A percentile compares a stretch with the other conserved stretches of the same genome.
Conservation (phyloP, 208 protist genomes). For the Leishmania amazonensis region DNA sequence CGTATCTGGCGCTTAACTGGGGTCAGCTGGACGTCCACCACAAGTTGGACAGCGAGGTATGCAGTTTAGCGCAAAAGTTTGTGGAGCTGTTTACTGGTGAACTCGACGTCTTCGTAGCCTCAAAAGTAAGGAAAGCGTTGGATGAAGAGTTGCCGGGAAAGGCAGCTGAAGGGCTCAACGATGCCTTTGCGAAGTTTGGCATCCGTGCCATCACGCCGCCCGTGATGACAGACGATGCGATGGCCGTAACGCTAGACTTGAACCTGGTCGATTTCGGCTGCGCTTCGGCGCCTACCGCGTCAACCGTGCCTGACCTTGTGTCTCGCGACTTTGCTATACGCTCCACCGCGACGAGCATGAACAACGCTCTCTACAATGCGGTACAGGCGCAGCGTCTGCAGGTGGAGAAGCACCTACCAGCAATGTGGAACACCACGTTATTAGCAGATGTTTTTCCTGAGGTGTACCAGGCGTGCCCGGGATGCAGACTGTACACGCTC, state of each 20-base stretch:
- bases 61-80: slow-evolving; percentile 44
- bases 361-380: slow-evolving; percentile 38
- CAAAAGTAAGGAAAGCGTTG: slow-evolving; percentile 42
- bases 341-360: slow-evolving; percentile 34
- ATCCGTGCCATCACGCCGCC: slow-evolving; percentile 27
- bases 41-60: slow-evolving; percentile 37
- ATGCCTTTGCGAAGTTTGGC: background rate
- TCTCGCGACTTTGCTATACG: slow-evolving; percentile 34
- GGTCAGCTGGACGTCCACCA: slow-evolving; percentile 54
- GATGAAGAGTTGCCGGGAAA: slow-evolving; percentile 20
- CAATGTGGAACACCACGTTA: slow-evolving; percentile 48
- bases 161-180: slow-evolving; percentile 32
- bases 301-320: slow-evolving; percentile 13
- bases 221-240: slow-evolving; percentile 34
- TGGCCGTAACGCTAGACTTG: slow-evolving; percentile 31
- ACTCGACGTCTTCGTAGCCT: slow-evolving; percentile 48
- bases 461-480: slow-evolving; percentile 46
- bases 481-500: slow-evolving; percentile 46
- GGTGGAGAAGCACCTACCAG: slow-evolving; percentile 10
- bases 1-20: slow-evolving; percentile 35
- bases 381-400: slow-evolving; percentile 9
- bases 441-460: slow-evolving; percentile 57
- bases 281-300: background rate
- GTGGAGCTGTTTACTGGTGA: slow-evolving; percentile 59
- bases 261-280: slow-evolving; percentile 13